Evolutionary conservation across 1,284 basidiomycete genomes (phyloP), one percentile per base, ranked within the genome.

Genomic region (Sporisorium exsertum): DNA sequence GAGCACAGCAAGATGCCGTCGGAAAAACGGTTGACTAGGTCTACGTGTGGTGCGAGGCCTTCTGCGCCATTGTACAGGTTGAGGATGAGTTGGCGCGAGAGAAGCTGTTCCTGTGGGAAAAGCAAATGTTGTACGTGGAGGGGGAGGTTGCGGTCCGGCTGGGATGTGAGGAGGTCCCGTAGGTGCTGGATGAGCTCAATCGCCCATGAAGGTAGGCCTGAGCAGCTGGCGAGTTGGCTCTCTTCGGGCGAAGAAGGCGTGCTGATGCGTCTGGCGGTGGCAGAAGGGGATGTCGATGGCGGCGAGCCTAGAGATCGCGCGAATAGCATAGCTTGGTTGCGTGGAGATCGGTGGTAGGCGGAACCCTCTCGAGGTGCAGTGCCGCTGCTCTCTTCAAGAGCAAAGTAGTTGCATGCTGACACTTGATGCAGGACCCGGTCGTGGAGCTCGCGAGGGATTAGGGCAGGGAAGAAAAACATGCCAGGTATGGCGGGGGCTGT

Each of bases 1-100:
- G 72, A 77, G 63, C 72, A 78, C 40, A 80, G 58, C 18, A 82
- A 22, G 46, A 82, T 80, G 22, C 81, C 79, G 18, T 84, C 83
- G 20, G 84, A 86, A 54, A 88, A 88, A 13, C 87, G 82, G 22
- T 82, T 58, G 4, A 86, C 84, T 2, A 88, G 84, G 65, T 88
- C 87, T 26, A 88, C 70, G 60, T 88, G 88, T 1, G 86, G 77
- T 0, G 84, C 64, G 51, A 88, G 87, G 3, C 88, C 88, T 58
- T 86, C 59, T 22, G 87, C 86, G 0, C 87, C 85, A 0, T 69
- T 71, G 66, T 88, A 88, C 20, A 87, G 82, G 77, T 88, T 88
- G 58, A 88, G 75, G 53, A 88, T 88, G 22, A 85, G 32, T 42
- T 81, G 82, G 0, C 84, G 86, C 33, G 87, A 87, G 18, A 65